phyloP scores from a whole-genome alignment of 2,329 filamentous ascomycete species.

The Alternaria gaisen region DNA sequence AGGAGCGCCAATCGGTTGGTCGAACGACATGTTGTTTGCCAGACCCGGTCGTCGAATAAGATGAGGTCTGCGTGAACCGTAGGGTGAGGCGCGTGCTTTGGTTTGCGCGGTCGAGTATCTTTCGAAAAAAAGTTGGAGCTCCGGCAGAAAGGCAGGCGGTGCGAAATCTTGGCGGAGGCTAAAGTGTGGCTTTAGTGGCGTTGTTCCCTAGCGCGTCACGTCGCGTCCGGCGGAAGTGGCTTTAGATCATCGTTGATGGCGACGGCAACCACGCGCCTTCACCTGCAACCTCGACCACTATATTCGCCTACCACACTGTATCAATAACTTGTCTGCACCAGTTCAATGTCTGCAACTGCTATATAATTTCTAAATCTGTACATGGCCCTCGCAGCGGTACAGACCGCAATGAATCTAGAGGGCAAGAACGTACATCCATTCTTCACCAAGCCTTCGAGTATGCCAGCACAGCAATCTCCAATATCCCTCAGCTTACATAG shows the following conservation, averaged over 20 bases:
- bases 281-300: slow-evolving; percentile 7
- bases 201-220: slow-evolving; percentile 20
- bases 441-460: slow-evolving; percentile 47
- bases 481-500: slow-evolving; percentile 8
- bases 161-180: slow-evolving; percentile 24
- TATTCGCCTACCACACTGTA: neutral
- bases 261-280: slow-evolving; percentile 7
- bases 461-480: neutral
- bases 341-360: slow-evolving; percentile 21
- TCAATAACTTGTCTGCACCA: neutral
- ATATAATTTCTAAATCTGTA: slow-evolving; percentile 26
- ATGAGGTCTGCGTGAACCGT: slow-evolving; percentile 36
- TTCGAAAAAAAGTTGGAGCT: slow-evolving; percentile 38
- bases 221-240: slow-evolving; percentile 16
- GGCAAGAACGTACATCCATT: slow-evolving; percentile 51
- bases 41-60: slow-evolving; percentile 25
- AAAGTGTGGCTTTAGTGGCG: slow-evolving; percentile 18
- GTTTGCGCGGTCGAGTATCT: slow-evolving; percentile 16
- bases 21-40: slow-evolving; percentile 48
- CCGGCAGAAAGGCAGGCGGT: slow-evolving; percentile 29
- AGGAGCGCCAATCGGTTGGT: slow-evolving; percentile 48
- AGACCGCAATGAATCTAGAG: slow-evolving; percentile 50
- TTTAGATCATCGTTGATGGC: slow-evolving; percentile 8
- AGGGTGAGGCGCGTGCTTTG: slow-evolving; percentile 24
- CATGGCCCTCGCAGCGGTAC: slow-evolving; percentile 51